These are phyloP conservation scores for Mytilinidion resinicola DNA, from an alignment of 495 filamentous ascomycete species.

Conservation along the genomic window DNA sequence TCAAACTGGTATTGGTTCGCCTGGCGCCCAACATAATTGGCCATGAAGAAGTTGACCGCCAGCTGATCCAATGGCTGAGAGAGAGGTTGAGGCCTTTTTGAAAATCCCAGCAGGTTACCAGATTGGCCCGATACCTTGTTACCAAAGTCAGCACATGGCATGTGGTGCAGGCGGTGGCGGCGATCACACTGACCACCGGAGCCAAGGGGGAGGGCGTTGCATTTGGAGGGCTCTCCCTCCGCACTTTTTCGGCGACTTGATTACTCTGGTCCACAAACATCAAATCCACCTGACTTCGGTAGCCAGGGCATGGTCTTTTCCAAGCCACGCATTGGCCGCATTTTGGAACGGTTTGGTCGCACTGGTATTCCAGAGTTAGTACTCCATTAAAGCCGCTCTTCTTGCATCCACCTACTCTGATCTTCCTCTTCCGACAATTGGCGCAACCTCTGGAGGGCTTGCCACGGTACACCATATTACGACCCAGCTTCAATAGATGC, in stretches of 20 bases:
- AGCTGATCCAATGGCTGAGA: slow-evolving; percentile 11
- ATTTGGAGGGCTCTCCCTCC: neutral
- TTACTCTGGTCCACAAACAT: slow-evolving; percentile 22
- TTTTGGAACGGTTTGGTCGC: slow-evolving; percentile 12
- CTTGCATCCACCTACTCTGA: slow-evolving; percentile 14
- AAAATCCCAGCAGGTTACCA: too few species aligned
- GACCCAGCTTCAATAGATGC: too few species aligned
- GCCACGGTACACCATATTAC: slow-evolving; percentile 23
- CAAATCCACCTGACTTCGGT: slow-evolving; percentile 14
- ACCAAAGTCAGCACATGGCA: neutral
- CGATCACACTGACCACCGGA: neutral
- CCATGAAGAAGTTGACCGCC: slow-evolving; percentile 19
- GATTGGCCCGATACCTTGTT: neutral
- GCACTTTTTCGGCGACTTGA: slow-evolving; percentile 10
- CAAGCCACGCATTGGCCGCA: slow-evolving; percentile 19
- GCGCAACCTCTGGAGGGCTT: slow-evolving; percentile 19
- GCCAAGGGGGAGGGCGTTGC: neutral
- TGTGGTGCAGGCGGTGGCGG: neutral
- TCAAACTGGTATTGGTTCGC: slow-evolving; percentile 7
- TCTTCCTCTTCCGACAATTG: slow-evolving; percentile 23
- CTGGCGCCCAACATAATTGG: slow-evolving; percentile 11
- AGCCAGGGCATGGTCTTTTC: slow-evolving; percentile 20
- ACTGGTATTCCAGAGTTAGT: slow-evolving; percentile 3
- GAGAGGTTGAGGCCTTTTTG: neutral
- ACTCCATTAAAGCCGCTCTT: neutral